Evolutionary conservation across 139 green algal genomes (phyloP), one percentile per base, ranked within the genome.

Genomic region (Yamagishiella unicocca): DNA sequence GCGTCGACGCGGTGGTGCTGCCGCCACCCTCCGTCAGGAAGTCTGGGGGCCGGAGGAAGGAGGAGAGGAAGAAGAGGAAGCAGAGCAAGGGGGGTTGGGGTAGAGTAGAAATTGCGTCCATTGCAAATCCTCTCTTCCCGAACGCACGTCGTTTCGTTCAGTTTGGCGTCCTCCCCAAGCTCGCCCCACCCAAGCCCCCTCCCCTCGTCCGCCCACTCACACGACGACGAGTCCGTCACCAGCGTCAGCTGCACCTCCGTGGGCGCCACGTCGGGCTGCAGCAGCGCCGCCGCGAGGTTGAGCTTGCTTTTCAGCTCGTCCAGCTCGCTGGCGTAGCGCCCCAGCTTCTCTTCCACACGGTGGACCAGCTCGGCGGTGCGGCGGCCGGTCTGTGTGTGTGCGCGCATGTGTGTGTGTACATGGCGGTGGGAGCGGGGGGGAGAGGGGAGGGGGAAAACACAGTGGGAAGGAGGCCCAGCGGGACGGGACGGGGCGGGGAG

Each of bases 21-120:
- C 25, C 53, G n/a, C 42, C 58, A 35, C 64, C 85, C 62, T 89
- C 85, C 37, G 85, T 89, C 43, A 89, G 50, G 85, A 89, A 89
- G 64, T 89, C 85, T 89, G 74, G 33, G 58, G 3, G 42, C 42
- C 4, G 64, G 4, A 42, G 64, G 58, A 9, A n/a, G n/a, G n/a
- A n/a, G n/a, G n/a, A n/a, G n/a, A n/a, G n/a, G n/a, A n/a, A n/a
- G n/a, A n/a, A n/a, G n/a, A n/a, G n/a, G n/a, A n/a, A n/a, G n/a
- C n/a, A n/a, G n/a, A n/a, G n/a, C n/a, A n/a, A n/a, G n/a, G n/a
- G n/a, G n/a, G n/a, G n/a, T n/a, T n/a, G n/a, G n/a, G n/a, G n/a
- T n/a, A n/a, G n/a, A n/a, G n/a, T n/a, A n/a, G n/a, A n/a, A n/a
- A n/a, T n/a, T n/a, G n/a, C n/a, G n/a, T n/a, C n/a, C n/a, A n/a